phyloP scores from a whole-genome alignment of 1,284 basidiomycete genomes.

The Cystobasidium sp. region DNA sequence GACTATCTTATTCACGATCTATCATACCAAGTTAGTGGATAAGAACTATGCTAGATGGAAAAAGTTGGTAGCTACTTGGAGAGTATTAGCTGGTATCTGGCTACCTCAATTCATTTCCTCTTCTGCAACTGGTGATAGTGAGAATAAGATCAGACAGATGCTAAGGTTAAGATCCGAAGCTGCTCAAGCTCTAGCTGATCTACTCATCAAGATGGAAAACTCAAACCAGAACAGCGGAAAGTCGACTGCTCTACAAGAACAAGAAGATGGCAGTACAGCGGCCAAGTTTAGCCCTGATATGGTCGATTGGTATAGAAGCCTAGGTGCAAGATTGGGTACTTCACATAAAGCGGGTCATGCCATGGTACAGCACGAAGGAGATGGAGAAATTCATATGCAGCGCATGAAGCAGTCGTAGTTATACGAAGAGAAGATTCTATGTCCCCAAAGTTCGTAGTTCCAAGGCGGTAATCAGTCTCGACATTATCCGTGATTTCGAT shows the following conservation, averaged over 20 bases:
- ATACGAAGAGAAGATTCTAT: too few relatives aligned
- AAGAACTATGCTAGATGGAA: slow-evolving; percentile 66
- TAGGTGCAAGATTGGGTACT: slow-evolving; percentile 41
- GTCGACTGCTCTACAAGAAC: background rate
- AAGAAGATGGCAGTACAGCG: background rate
- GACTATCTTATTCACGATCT: slow-evolving; percentile 67
- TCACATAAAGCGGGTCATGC: slow-evolving; percentile 25
- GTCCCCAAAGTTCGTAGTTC: too few relatives aligned
- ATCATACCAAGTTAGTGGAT: slow-evolving; percentile 78
- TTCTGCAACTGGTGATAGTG: background rate
- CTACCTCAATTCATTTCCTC: slow-evolving; percentile 63
- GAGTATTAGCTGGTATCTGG: slow-evolving; percentile 88
- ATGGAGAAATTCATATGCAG: slow-evolving; percentile 31
- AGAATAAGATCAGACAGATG: slow-evolving; percentile 34
- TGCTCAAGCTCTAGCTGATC: slow-evolving; percentile 22
- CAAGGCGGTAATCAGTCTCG: too few relatives aligned
- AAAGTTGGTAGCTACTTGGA: slow-evolving; percentile 82
- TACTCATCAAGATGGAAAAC: slow-evolving; percentile 31
- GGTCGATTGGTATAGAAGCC: slow-evolving; percentile 37
- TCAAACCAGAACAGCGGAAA: slow-evolving; percentile 1
- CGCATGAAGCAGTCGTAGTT: slow-evolving; percentile 37
- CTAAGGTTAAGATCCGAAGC: slow-evolving; percentile 28
- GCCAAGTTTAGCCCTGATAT: slow-evolving; percentile 9
- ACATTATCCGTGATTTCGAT: too few relatives aligned
- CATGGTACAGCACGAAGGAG: slow-evolving; percentile 21